Evolutionary conservation across 1,284 basidiomycete species (phyloP).

Genomic region (Cutaneotrichosporon sp.): DNA sequence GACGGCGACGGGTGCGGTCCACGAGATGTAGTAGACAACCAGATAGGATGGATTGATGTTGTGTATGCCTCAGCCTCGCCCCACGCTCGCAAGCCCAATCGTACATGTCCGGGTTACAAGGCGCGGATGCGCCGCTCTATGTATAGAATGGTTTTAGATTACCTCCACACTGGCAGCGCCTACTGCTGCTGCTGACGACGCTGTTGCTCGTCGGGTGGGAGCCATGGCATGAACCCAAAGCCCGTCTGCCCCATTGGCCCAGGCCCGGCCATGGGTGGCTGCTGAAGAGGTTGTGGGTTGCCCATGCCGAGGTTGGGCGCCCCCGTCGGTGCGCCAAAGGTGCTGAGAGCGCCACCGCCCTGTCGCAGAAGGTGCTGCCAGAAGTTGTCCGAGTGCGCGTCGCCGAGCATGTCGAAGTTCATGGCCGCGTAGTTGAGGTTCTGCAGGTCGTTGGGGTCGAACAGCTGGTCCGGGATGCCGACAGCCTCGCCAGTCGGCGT

Average conservation of each 20-base stretch:
- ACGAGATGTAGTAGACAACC: not conserved
- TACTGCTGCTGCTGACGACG: not conserved
- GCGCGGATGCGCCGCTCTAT: not conserved
- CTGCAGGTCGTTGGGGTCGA: constrained; percentile 23
- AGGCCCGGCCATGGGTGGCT: not conserved
- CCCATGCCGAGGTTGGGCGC: too few relatives aligned
- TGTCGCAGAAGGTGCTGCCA: constrained; percentile 22
- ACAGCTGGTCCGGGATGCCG: constrained; percentile 13
- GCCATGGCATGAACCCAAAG: constrained; percentile 21
- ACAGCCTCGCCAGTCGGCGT: constrained; percentile 9
- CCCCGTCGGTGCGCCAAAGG: constrained; percentile 9
- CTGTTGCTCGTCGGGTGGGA: constrained; percentile 11
- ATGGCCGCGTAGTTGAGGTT: constrained; percentile 25
- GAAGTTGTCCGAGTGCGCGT: constrained; percentile 16
- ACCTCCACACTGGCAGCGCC: not conserved
- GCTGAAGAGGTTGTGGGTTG: not conserved
- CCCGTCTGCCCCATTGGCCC: constrained; percentile 5
- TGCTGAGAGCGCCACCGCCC: constrained; percentile 8
- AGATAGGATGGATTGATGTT: not conserved
- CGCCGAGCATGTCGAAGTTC: constrained; percentile 28
- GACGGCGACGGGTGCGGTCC: not conserved
- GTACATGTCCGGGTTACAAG: constrained; percentile 5
- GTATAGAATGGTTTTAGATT: constrained; percentile 2
- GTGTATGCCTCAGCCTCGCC: not conserved
- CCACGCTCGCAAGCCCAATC: not conserved